Evolutionary conservation across 257 asterid species (phyloP).

Genomic region (Misopates orontium): DNA sequence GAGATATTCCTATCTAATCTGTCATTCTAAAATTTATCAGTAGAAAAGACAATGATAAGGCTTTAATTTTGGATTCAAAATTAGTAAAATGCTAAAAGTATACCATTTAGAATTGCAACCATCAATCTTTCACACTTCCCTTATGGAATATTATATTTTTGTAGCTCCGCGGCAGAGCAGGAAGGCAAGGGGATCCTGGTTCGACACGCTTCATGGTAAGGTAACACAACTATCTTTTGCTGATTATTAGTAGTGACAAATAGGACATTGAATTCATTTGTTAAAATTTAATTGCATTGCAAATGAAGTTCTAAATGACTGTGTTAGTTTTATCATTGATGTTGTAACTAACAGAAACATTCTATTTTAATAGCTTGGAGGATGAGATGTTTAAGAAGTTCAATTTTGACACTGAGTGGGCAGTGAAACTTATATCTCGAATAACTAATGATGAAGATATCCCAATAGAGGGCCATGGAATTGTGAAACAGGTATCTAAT

Average conservation of each 20-base stretch:
- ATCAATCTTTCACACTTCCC: neutral
- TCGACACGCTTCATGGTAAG: constrained; percentile 98
- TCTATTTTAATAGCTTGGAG: constrained; percentile 68
- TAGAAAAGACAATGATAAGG: neutral
- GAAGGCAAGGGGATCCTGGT: constrained; percentile 99
- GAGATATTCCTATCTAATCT: neutral
- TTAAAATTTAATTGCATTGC: neutral
- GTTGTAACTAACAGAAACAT: constrained; percentile 24
- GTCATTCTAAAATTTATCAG: neutral
- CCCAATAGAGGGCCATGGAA: constrained; percentile 84
- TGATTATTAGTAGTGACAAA: neutral
- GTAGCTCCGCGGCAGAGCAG: constrained; percentile 98
- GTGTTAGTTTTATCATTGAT: constrained; percentile 3
- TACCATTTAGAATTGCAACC: neutral
- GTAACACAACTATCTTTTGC: constrained; percentile 39
- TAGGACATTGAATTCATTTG: neutral
- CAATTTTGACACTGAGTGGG: constrained; percentile 97
- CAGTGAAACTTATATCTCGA: constrained; percentile 85
- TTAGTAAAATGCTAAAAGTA: neutral
- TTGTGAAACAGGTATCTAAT: constrained; percentile 76
- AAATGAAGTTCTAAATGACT: neutral
- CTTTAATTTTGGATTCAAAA: neutral
- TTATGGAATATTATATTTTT: constrained; percentile 28
- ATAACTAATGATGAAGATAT: constrained; percentile 83
- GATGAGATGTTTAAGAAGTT: constrained; percentile 98